phyloP scores from a whole-genome alignment of 1,284 basidiomycete genomes.

The Puccinia novopanici region DNA sequence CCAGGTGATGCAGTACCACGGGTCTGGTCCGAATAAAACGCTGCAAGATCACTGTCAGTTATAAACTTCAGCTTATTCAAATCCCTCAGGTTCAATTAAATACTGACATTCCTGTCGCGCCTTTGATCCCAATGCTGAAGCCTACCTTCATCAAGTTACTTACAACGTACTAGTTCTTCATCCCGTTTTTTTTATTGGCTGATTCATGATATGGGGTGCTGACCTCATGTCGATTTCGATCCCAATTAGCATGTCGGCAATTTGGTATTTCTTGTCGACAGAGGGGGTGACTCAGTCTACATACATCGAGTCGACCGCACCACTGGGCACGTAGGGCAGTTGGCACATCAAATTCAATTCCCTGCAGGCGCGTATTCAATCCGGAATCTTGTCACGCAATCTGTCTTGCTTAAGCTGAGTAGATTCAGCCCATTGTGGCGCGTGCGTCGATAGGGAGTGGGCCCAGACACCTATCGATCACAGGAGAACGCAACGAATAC shows the following conservation, averaged over 20 bases:
- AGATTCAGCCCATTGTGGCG: neutral
- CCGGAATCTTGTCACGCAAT: too few species aligned
- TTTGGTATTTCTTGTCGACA: slow-evolving; percentile 22
- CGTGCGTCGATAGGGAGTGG: slow-evolving; percentile 28
- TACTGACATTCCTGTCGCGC: neutral
- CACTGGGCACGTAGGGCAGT: neutral
- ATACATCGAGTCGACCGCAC: slow-evolving; percentile 13
- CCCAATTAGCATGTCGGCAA: slow-evolving; percentile 5
- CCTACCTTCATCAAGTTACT: slow-evolving; percentile 37
- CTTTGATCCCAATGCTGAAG: neutral
- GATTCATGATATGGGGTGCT: neutral
- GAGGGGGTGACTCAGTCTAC: slow-evolving; percentile 31
- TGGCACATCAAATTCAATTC: slow-evolving; percentile 24
- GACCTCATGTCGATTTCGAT: neutral
- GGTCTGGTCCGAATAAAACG: slow-evolving; percentile 9
- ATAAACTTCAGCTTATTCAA: neutral
- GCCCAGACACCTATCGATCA: slow-evolving; percentile 32
- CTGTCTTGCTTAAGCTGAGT: too few species aligned
- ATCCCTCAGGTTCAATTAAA: neutral
- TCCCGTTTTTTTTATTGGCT: neutral
- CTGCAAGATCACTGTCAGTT: slow-evolving; percentile 30
- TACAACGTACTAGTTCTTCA: slow-evolving; percentile 5
- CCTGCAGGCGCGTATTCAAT: neutral
- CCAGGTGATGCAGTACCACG: neutral
- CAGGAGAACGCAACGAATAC: too few species aligned